phyloP scores from a whole-genome alignment of 805 yeast species.

The Starmerella riodocensis region DNA sequence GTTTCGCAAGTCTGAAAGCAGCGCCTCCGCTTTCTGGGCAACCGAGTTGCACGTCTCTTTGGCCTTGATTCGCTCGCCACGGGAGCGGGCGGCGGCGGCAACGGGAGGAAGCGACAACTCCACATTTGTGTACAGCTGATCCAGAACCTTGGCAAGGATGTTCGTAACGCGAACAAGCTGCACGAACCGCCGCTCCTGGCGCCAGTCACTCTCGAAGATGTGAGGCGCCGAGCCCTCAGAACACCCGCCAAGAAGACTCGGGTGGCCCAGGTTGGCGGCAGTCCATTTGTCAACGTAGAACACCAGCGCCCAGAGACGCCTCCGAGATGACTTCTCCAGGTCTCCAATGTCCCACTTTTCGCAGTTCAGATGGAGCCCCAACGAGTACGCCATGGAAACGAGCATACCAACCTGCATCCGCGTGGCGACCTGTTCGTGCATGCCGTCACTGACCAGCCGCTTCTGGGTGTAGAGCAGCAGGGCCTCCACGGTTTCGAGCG shows the following conservation, averaged over 20 bases:
- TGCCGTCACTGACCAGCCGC: constrained; percentile 24
- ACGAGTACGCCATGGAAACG: constrained; percentile 24
- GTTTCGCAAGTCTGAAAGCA: constrained; percentile 14
- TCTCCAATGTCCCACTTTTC: constrained; percentile 27
- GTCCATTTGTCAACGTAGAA: constrained; percentile 30
- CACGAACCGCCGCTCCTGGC: constrained; percentile 24
- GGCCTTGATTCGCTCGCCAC: too few species aligned
- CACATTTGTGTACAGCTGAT: constrained; percentile 20
- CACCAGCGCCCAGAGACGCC: constrained; percentile 28
- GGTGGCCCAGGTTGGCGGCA: constrained; percentile 27
- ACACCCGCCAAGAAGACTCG: constrained; percentile 16
- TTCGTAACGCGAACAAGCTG: constrained; percentile 22
- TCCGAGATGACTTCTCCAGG: constrained; percentile 25
- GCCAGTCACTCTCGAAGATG: constrained; percentile 15
- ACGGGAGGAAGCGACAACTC: background rate
- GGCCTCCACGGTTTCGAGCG: constrained; percentile 26
- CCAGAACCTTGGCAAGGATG: constrained; percentile 22
- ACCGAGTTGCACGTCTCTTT: background rate
- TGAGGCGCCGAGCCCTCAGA: background rate
- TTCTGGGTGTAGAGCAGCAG: constrained; percentile 25
- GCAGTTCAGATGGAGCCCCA: constrained; percentile 29
- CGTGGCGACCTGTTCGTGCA: constrained; percentile 23
- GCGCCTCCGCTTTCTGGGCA: constrained; percentile 1
- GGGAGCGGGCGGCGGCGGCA: background rate
- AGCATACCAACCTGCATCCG: constrained; percentile 23